Base-by-base conservation (phyloP, 495 filamentous ascomycete genomes). In the Cercophora newfieldiana region DNA sequence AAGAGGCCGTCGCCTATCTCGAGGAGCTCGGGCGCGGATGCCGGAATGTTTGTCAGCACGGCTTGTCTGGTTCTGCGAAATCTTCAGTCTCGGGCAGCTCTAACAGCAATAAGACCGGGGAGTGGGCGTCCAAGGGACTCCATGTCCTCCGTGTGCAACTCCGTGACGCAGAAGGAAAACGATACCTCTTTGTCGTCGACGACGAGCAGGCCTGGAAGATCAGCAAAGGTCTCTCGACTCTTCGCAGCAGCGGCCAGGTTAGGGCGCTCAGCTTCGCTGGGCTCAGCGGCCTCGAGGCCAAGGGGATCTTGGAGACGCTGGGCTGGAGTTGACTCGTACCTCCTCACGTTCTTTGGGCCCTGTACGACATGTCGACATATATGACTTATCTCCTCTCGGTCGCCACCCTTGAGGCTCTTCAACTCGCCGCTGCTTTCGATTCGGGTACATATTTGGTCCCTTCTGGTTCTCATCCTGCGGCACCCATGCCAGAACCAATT, bases 141-240 rank as follows among this genome's bases (percentile, higher is more conserved):
- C 94, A 97, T 76, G 78, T 99, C 28, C 78, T 99, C 30, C 86
- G 95, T 53, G 93, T 92, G 10, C 91, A 83, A 21, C 82, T 96
- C 44, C 83, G 93, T 28, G 95, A 98, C 74, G 87, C 91, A 59
- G 92, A 97, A 61, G 90, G 89, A 28, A 91, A 90, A 73, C 83
- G 87, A 50, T 96, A 90, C 71, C 82, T 97, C 57, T 97, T 97
- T 72, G 82, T 98, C 2, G 72, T 97, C 19, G 81, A 85, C 28
- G 89, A 94, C 71, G 86, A 89, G 33, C 94, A 99, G 74, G 91
- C 88, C 18, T 97, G 95, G 95, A 99, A 99, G 80, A 88, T 99
- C 31, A 88, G 90, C 0, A 83, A 91, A 24, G 93, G 93, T 10
- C 76, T 99, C 65, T 87, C 92, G 75, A 82, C 86, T 24, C 80